Base-by-base conservation (phyloP, 306 rosid species). In the Datisca glomerata region DNA sequence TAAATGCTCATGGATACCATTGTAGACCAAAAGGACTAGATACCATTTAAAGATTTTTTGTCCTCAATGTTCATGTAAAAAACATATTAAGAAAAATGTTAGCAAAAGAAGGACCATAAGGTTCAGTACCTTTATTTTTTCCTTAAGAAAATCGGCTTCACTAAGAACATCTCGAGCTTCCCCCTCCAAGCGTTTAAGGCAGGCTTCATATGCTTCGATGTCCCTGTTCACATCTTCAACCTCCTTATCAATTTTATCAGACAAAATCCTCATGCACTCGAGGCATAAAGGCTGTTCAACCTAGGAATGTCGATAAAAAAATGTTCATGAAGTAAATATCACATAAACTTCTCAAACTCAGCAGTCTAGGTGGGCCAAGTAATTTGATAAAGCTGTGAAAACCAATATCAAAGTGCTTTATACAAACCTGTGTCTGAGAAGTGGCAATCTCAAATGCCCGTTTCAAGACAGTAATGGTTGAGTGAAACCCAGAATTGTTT, bases 401-500 rank as follows among this genome's bases (percentile, higher is more conserved):
- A 12, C 40, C n/a, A 21, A 38, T 24, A 35, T 53, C 43, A 21
- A n/a, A 50, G 55, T 14, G 20, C 40, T 11, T 40, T 25, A 56
- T n/a, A 22, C 14, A 37, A 51, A 84, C 98, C 81, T 78, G 98
- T 3, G 86, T 84, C 72, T 89, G 98, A 2, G 63, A 70, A 31
- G 89, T 75, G 58, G 98, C 93, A 62, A 89, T 89, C 72, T 89
- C 96, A 73, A 89, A 89, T 21, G 95, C 98, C 29, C 84, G 81
- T 51, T 68, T 80, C 56, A 89, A 51, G 47, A 84, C 67, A 42
- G 78, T 73, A 53, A 84, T 78, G 12, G 93, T 84, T 0, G 96
- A 66, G 52, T 70, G 59, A 33, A 89, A 89, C 24, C 93, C 96
- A 22, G 81, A 68, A 70, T 80, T 75, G 56, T 80, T 84, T 56